phyloP scores from a whole-genome alignment of 495 filamentous ascomycete species.

The Podospora anserina region DNA sequence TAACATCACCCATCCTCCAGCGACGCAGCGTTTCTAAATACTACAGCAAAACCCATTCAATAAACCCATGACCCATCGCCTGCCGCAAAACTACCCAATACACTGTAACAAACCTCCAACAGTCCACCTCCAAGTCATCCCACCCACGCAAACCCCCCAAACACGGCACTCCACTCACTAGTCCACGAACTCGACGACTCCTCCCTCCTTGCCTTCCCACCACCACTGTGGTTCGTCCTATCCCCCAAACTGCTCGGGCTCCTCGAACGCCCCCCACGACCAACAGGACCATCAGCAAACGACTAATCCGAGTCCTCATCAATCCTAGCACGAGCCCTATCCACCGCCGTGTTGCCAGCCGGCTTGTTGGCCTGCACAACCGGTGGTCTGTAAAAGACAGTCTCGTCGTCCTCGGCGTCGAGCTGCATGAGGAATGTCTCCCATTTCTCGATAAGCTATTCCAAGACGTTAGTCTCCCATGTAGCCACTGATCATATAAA shows the following conservation, averaged over 20 bases:
- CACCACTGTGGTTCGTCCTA: not conserved
- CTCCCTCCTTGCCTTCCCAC: not conserved
- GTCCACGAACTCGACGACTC: not conserved
- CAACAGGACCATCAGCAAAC: conserved; percentile 1
- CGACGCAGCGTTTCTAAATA: not conserved
- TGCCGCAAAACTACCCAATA: not conserved
- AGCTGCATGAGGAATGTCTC: conserved; percentile 95
- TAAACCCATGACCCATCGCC: not conserved
- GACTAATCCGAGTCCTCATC: conserved; percentile 51
- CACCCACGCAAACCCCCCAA: conserved; percentile 1
- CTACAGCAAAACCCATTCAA: not conserved
- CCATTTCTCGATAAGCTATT: conserved; percentile 94
- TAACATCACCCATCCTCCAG: not conserved
- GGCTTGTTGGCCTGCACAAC: conserved; percentile 44
- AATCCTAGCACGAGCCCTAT: conserved; percentile 49
- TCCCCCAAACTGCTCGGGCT: not conserved
- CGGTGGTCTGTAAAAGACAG: conserved; percentile 68
- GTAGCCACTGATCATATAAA: not conserved
- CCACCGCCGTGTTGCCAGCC: conserved; percentile 47
- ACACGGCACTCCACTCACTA: not conserved
- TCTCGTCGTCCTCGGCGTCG: conserved; percentile 86
- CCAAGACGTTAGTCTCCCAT: conserved; percentile 13
- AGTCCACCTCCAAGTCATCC: not conserved
- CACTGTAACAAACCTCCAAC: not conserved
- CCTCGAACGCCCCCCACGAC: not conserved